These are phyloP conservation scores for Gamsiella multidivaricata DNA, from an alignment of 192 early-diverging fungal genomes.

Conservation along the genomic window DNA sequence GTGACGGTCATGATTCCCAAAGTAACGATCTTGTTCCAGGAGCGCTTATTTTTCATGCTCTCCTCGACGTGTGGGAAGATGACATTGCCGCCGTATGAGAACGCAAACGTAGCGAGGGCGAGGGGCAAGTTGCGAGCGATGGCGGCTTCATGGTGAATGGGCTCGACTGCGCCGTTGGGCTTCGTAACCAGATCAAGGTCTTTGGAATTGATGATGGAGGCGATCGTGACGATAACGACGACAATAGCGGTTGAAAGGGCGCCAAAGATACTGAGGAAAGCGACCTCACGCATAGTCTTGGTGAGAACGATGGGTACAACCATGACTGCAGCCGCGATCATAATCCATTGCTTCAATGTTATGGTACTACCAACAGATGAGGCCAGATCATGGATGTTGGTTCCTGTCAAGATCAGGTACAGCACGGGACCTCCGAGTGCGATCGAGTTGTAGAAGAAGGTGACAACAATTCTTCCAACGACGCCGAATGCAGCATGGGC, in stretches of 20 bases:
- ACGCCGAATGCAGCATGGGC: constrained; percentile 66
- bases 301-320: constrained; percentile 71
- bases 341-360: constrained; percentile 66
- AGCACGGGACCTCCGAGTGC: constrained; percentile 67
- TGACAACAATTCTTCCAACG: constrained; percentile 58
- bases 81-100: constrained; percentile 78
- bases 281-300: constrained; percentile 78
- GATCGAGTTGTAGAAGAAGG: constrained; percentile 67
- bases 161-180: constrained; percentile 2
- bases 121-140: constrained; percentile 68
- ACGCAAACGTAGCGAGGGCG: constrained; percentile 73
- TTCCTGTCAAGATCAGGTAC: constrained; percentile 72
- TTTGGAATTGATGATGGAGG: constrained; percentile 60
- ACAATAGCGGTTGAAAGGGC: constrained; percentile 71
- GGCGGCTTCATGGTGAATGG: constrained; percentile 52
- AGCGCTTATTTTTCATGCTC: constrained; percentile 69
- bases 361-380: constrained; percentile 54
- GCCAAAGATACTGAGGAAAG: constrained; percentile 68
- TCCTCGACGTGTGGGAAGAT: constrained; percentile 80
- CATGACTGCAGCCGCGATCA: constrained; percentile 65
- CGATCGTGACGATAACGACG: constrained; percentile 67
- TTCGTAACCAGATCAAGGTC: constrained; percentile 39
- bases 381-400: constrained; percentile 67
- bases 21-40: constrained; percentile 68
- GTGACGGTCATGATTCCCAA: constrained; percentile 65